Conservation (phyloP, 768 basidiomycete genomes). For the Boletus barrowsii region DNA sequence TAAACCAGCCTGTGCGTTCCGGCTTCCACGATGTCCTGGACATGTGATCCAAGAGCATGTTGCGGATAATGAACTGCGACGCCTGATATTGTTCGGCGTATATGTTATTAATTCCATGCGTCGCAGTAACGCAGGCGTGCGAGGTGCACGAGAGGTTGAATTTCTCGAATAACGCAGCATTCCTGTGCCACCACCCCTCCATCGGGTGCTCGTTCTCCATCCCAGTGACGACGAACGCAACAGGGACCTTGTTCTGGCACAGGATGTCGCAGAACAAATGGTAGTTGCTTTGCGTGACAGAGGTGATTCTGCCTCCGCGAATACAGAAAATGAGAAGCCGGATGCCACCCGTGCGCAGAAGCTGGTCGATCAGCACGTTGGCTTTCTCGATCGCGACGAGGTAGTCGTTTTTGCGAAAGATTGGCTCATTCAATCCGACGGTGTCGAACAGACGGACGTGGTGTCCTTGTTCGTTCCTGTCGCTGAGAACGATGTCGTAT, state of each 20-base stretch:
- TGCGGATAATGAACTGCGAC: conserved; percentile 28
- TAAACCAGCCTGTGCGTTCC: conserved; percentile 19
- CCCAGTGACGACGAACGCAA: conserved; percentile 31
- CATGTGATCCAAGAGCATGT: conserved; percentile 18
- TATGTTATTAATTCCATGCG: conserved; percentile 15
- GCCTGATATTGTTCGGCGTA: conserved; percentile 29
- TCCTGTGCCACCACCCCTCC: conserved; percentile 34
- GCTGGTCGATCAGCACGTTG: conserved; percentile 29
- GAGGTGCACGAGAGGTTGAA: conserved; percentile 20
- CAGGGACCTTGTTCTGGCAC: conserved; percentile 29
- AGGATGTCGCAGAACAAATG: conserved; percentile 25
- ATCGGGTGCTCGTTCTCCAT: conserved; percentile 29
- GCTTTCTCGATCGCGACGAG: conserved; percentile 28
- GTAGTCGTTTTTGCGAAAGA: conserved; percentile 16
- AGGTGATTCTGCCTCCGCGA: conserved; percentile 30
- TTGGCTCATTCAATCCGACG: conserved; percentile 29
- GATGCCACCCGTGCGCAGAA: conserved; percentile 28
- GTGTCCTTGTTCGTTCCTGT: background rate
- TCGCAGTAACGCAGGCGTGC: conserved; percentile 41
- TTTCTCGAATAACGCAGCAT: conserved; percentile 26
- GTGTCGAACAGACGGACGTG: conserved; percentile 32
- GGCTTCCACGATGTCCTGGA: conserved; percentile 19
- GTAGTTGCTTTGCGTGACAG: conserved; percentile 25
- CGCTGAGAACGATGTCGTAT: conserved; percentile 24
- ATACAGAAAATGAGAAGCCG: conserved; percentile 32